Evolutionary conservation across 2,329 filamentous ascomycete genomes (phyloP), one percentile per base, ranked within the genome.

Genomic region (Ophiocordyceps camponoti-leonardi): DNA sequence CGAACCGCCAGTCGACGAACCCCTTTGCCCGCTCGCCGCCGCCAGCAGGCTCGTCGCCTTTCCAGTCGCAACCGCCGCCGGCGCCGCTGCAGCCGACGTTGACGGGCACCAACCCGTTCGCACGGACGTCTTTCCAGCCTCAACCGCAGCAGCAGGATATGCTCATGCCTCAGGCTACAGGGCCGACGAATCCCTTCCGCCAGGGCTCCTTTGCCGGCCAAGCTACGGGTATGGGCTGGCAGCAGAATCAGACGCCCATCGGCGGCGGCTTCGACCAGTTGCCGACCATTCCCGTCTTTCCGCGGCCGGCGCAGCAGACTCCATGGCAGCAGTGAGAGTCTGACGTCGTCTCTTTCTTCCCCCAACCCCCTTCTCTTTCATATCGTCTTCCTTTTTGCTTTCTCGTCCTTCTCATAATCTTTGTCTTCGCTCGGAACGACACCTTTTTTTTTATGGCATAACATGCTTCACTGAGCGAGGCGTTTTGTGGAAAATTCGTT

Each of bases 111-210:
- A 79, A 79, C 49, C 75, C 75, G 0, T 79, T 79, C 52, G 71
- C 73, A 5, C 67, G 59, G 20, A 68, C 63, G 16, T 18, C 35
- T 37, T 37, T 18, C 35, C 54, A 67, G 68, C 41, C 55, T 53
- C 3, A 49, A 50, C 5, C 51, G 59, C 62, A 64, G 41, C 58
- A 67, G 1, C 66, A 69, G 62, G 60, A 41, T n/a, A 41, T 45
- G 44, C 44, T 92, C 6, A 73, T 73, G 45, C 77, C 86, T 2
- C 86, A 90, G 56, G 75, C 82, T 1, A 95, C 88, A 0, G 88
- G 87, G 10, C 86, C 77, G 56, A 95, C 88, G 2, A 98, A 98
- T 56, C 92, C 92, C 1, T 96, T 96, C 72, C 77, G 92, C 16
- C 87, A 96, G 58, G 86, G 83, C 42, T 79, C 81, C 4, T 94